Conservation (phyloP, 1,284 basidiomycete species). For the Wolfiporia cocos region DNA sequence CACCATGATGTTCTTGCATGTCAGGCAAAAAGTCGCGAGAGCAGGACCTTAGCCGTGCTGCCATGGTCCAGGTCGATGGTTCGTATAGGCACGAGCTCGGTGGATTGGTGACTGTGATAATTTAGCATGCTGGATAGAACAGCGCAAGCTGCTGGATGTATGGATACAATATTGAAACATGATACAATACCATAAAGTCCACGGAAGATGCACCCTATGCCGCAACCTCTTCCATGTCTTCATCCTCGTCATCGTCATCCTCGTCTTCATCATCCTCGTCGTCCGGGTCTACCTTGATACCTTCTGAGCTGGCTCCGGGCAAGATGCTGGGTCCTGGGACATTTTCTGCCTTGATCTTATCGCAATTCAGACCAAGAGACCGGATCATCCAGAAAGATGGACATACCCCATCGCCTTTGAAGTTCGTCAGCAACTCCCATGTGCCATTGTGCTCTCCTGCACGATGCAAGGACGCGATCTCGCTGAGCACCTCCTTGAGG, state of each 20-base stretch:
- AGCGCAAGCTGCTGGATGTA: neutral
- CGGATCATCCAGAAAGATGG: conserved; percentile 1
- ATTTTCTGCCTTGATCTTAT: conserved; percentile 52
- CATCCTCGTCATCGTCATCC: conserved; percentile 35
- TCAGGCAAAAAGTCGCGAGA: too few relatives aligned
- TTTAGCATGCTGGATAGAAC: too few relatives aligned
- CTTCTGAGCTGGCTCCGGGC: conserved; percentile 13
- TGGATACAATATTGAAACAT: conserved; percentile 1
- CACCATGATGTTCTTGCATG: too few relatives aligned
- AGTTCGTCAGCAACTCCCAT: conserved; percentile 67
- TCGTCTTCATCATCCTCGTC: conserved; percentile 29
- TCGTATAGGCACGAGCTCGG: too few relatives aligned
- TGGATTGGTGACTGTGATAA: too few relatives aligned
- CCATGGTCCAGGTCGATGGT: too few relatives aligned
- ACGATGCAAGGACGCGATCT: conserved; percentile 79
- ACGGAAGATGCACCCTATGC: conserved; percentile 9
- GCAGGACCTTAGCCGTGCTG: too few relatives aligned
- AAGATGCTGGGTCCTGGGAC: conserved; percentile 33
- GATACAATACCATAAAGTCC: neutral
- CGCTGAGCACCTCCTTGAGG: conserved; percentile 80
- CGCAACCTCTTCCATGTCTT: conserved; percentile 42
- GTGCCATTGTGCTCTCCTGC: conserved; percentile 71
- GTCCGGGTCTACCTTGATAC: conserved; percentile 35
- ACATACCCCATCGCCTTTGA: conserved; percentile 49
- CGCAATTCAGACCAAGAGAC: conserved; percentile 3